Evolutionary conservation across 495 filamentous ascomycete genomes (phyloP).

Genomic region (Arthonia radiata): DNA sequence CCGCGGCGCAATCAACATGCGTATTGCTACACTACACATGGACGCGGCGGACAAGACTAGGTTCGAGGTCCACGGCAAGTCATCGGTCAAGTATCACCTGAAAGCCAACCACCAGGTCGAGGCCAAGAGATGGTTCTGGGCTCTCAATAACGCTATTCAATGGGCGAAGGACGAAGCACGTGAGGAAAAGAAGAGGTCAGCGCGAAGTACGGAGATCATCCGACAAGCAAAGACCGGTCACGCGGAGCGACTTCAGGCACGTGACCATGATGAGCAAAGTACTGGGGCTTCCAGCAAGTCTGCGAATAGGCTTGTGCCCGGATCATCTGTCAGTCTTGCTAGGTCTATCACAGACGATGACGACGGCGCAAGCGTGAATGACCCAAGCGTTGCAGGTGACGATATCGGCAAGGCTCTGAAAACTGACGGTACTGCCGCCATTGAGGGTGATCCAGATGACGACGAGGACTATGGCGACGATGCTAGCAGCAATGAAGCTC

Average conservation of each 20-base stretch:
- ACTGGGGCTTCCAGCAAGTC: constrained; percentile 13
- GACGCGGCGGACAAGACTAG: constrained; percentile 88
- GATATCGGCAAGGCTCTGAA: constrained; percentile 24
- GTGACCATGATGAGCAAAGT: constrained; percentile 27
- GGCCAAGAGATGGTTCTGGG: constrained; percentile 91
- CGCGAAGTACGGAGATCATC: constrained; percentile 47
- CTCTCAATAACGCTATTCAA: constrained; percentile 93
- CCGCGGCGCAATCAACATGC: constrained; percentile 95
- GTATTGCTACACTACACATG: constrained; percentile 82
- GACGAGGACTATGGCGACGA: constrained; percentile 59
- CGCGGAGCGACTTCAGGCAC: constrained; percentile 17
- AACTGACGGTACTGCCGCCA: constrained; percentile 19
- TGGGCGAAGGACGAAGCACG: constrained; percentile 93
- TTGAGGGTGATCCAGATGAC: constrained; percentile 33
- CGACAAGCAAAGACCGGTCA: constrained; percentile 48
- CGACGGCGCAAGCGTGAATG: constrained; percentile 28
- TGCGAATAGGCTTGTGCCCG: constrained; percentile 18
- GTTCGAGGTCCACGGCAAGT: constrained; percentile 93
- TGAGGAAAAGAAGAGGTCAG: constrained; percentile 53
- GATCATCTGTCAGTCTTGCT: constrained; percentile 13
- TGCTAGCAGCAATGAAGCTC: constrained; percentile 51
- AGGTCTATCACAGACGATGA: constrained; percentile 22
- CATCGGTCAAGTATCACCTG: constrained; percentile 93
- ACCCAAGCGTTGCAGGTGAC: constrained; percentile 27
- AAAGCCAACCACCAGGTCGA: constrained; percentile 82